Evolutionary conservation across 768 basidiomycete genomes (phyloP).

Genomic region (Boletales sp.): DNA sequence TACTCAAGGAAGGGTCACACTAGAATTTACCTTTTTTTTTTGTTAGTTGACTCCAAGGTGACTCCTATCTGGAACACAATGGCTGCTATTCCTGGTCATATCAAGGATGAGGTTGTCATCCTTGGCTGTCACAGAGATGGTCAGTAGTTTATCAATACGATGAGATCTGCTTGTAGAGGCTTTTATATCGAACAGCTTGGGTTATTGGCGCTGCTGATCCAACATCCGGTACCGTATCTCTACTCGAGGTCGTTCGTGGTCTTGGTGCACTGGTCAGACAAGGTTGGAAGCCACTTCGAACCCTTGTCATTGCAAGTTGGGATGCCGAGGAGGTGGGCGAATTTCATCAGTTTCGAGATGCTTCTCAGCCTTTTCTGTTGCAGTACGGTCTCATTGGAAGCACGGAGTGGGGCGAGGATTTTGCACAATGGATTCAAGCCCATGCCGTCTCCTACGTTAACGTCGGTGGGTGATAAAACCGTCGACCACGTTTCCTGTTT

Average conservation of each 20-base stretch:
- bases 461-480: slow-evolving; percentile 41
- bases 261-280: slow-evolving; percentile 44
- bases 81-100: slow-evolving; percentile 77
- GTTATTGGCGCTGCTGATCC: slow-evolving; percentile 54
- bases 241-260: slow-evolving; percentile 54
- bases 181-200: slow-evolving; percentile 23
- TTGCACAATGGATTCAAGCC: slow-evolving; percentile 69
- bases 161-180: neutral
- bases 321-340: slow-evolving; percentile 62
- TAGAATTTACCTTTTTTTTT: neutral
- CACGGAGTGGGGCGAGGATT: slow-evolving; percentile 95
- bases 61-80: slow-evolving; percentile 91
- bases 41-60: slow-evolving; percentile 66
- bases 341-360: neutral
- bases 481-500: neutral
- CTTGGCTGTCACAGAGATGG: slow-evolving; percentile 90
- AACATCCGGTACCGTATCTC: slow-evolving; percentile 50
- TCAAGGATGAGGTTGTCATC: slow-evolving; percentile 79
- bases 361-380: neutral
- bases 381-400: slow-evolving; percentile 77
- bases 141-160: slow-evolving; percentile 24
- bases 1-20: neutral
- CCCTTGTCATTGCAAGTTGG: slow-evolving; percentile 74
- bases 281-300: slow-evolving; percentile 67
- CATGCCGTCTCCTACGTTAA: slow-evolving; percentile 88